phyloP scores from a whole-genome alignment of 176 grass and related monocot genomes.

The Lolium multiflorum region DNA sequence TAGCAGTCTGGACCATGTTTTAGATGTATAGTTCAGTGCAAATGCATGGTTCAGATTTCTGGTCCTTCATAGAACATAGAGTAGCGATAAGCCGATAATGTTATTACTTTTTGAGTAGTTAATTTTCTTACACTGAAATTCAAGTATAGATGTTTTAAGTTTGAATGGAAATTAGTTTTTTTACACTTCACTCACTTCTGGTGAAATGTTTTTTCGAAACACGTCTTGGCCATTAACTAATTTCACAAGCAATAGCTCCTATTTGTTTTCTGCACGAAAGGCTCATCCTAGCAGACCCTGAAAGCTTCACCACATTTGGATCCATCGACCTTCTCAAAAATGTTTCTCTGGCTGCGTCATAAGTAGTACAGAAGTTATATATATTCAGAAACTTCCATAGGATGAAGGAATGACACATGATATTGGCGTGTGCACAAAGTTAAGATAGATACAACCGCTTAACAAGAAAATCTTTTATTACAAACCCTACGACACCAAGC shows the following conservation, averaged over 20 bases:
- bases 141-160: background rate
- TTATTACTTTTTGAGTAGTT: background rate
- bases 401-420: background rate
- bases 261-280: background rate
- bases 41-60: background rate
- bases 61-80: conserved; percentile 2
- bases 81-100: background rate
- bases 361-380: background rate
- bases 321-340: conserved; percentile 10
- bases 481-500: no score
- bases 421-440: background rate
- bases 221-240: background rate
- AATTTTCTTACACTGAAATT: background rate
- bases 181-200: background rate
- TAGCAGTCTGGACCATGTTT: background rate
- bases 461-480: no score
- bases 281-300: background rate
- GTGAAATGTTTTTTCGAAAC: background rate
- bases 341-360: background rate
- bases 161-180: background rate
- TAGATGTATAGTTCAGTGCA: background rate
- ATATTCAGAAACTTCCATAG: conserved; percentile 17
- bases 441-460: no score
- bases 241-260: background rate
- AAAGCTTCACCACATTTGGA: conserved; percentile 8